Evolutionary conservation across 768 basidiomycete species (phyloP), one percentile per base, ranked within the genome.

Genomic region (Boletus reticulatus): DNA sequence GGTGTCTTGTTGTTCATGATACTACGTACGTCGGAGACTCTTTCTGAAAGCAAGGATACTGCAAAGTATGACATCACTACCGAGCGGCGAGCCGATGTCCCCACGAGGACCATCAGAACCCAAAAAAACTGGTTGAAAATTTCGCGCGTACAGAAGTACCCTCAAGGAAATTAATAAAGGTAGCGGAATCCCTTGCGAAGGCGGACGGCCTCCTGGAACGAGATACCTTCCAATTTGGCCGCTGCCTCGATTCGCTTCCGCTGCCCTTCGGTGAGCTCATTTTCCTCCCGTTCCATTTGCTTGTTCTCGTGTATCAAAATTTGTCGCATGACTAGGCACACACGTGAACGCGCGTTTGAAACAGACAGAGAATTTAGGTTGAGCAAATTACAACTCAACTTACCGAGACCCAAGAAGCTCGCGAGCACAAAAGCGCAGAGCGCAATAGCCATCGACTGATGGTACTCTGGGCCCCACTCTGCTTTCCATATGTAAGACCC

Each of bases 401-500:
- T 38, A 79, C 78, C 57, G 10, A 75, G 43, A 16, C 72, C 65
- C 17, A 79, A 67, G 1, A 65, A 42, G 7, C 67, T 64, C 37
- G 69, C 60, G 19, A 77, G 56, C 4, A 58, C 62, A 13, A 80
- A 62, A 14, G 71, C 60, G 13, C 65, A 68, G 20, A 78, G 57
- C 8, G 72, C 72, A 49, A 87, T 83, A 39, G 74, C 72, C 82
- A 87, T 83, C 0, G 83, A 83, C 42, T 74, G 84, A 46, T 84
- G 84, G 61, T 87, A 87, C 56, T 76, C 60, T 1, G 85, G 85
- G 9, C 82, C 75, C 84, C 85, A 87, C n/a, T 66, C 63, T 4
- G 79, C 63, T 60, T 81, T 81, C 85, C 85, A 87, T 0, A 79
- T 76, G 61, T 80, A 86, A 0, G 84, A 84, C 4, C 82, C 80